Conservation (phyloP, 1,139 yeast genomes). For the Nakaseomyces glabratus region DNA sequence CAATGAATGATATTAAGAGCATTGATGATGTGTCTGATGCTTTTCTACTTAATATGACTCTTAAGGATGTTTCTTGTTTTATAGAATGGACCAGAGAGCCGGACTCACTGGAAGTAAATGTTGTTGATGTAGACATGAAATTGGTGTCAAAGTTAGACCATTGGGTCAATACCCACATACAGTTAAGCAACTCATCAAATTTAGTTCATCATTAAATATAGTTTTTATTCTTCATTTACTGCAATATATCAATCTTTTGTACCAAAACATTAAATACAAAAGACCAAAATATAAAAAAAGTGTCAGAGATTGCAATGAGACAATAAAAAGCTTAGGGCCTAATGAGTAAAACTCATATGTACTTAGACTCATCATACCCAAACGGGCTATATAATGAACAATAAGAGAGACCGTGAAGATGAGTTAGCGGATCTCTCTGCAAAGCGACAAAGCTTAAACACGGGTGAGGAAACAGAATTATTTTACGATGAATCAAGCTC, state of each 20-base stretch:
- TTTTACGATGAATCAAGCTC: constrained; percentile 2
- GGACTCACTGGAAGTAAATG: constrained; percentile 11
- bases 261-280: too few relatives aligned
- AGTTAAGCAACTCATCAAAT: constrained; percentile 4
- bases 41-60: constrained; percentile 22
- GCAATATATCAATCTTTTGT: too few relatives aligned
- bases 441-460: constrained; percentile 3
- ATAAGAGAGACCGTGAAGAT: too few relatives aligned
- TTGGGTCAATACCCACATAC: constrained; percentile 18
- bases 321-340: too few relatives aligned
- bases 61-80: constrained; percentile 29
- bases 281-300: too few relatives aligned
- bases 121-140: constrained; percentile 28
- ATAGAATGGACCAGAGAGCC: constrained; percentile 17
- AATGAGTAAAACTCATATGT: too few relatives aligned
- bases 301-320: too few relatives aligned
- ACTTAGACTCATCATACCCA: too few relatives aligned
- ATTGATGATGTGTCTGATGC: constrained; percentile 11
- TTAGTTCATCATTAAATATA: too few relatives aligned
- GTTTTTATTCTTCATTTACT: too few relatives aligned
- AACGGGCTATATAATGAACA: too few relatives aligned
- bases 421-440: too few relatives aligned
- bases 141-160: constrained; percentile 20
- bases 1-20: constrained; percentile 5
- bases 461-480: constrained; percentile 3